A percentile compares a stretch with the other conserved stretches of the same genome.
Conservation (phyloP, 495 filamentous ascomycete genomes). For the Penicillium flavigenum region DNA sequence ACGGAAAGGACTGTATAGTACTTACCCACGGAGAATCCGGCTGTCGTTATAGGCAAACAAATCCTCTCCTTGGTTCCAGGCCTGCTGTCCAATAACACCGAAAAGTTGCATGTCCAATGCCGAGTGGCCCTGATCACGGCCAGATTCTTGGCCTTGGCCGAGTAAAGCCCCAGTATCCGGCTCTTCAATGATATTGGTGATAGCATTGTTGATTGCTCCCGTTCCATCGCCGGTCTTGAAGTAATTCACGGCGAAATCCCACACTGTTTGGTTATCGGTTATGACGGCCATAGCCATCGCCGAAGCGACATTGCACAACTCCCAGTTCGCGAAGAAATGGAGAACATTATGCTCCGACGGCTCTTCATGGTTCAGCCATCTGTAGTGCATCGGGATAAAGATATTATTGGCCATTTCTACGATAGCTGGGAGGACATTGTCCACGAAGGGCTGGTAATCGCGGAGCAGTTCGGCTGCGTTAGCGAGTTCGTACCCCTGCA, state of each 20-base stretch:
- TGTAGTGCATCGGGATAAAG: neutral
- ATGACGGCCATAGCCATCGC: slow-evolving; percentile 35
- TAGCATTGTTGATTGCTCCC: slow-evolving; percentile 31
- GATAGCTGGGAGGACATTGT: neutral
- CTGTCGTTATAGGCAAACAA: slow-evolving; percentile 1
- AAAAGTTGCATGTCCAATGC: neutral
- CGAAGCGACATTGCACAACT: slow-evolving; percentile 39
- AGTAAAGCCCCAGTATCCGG: slow-evolving; percentile 15
- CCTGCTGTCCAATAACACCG: slow-evolving; percentile 3
- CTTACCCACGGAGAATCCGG: slow-evolving; percentile 6
- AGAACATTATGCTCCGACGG: neutral
- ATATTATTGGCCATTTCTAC: neutral
- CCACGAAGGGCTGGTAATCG: neutral
- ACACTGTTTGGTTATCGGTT: slow-evolving; percentile 37
- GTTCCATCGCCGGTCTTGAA: slow-evolving; percentile 35
- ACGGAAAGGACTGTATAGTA: neutral
- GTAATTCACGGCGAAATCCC: slow-evolving; percentile 28
- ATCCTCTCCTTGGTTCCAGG: slow-evolving; percentile 4
- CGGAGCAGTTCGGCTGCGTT: slow-evolving; percentile 4
- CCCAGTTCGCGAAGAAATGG: slow-evolving; percentile 36
- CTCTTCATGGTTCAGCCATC: neutral
- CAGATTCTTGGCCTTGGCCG: slow-evolving; percentile 36
- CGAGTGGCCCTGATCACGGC: slow-evolving; percentile 38
- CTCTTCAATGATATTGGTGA: slow-evolving; percentile 26
- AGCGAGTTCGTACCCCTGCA: slow-evolving; percentile 1